These are phyloP conservation scores for Scedosporium boydii DNA, from an alignment of 2,329 filamentous ascomycete species.

Conservation along the genomic window DNA sequence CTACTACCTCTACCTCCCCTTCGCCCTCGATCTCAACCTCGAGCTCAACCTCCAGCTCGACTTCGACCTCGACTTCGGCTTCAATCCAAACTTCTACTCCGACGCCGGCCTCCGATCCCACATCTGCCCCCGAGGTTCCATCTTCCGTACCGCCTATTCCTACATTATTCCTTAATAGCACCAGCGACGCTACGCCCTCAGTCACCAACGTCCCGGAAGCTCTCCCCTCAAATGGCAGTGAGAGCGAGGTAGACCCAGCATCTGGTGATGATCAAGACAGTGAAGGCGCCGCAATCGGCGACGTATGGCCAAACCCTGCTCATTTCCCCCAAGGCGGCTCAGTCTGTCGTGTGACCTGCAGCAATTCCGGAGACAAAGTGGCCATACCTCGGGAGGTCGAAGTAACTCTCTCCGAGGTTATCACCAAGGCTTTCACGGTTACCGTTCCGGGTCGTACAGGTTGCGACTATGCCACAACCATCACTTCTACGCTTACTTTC, in stretches of 20 bases:
- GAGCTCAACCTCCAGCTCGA: no score
- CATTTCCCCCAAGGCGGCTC: neutral
- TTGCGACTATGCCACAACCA: neutral
- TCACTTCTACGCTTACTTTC: neutral
- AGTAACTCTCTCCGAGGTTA: neutral
- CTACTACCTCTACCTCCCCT: neutral
- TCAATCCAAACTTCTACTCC: neutral
- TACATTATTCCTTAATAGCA: no score
- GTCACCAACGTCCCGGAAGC: no score
- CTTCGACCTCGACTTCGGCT: neutral
- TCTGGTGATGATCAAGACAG: neutral
- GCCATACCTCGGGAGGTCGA: neutral
- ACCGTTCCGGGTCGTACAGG: neutral
- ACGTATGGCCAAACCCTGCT: neutral
- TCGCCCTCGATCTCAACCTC: no score
- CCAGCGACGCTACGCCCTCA: no score
- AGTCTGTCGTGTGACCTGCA: neutral
- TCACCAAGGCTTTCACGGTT: neutral
- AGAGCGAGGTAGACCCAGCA: neutral
- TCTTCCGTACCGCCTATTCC: neutral
- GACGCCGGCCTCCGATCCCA: neutral
- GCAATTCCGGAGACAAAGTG: neutral
- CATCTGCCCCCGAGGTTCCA: neutral
- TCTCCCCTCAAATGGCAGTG: no score
- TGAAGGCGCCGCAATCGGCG: neutral